Base-by-base conservation (phyloP, 1,139 yeast species). In the Nadsonia commutata region DNA sequence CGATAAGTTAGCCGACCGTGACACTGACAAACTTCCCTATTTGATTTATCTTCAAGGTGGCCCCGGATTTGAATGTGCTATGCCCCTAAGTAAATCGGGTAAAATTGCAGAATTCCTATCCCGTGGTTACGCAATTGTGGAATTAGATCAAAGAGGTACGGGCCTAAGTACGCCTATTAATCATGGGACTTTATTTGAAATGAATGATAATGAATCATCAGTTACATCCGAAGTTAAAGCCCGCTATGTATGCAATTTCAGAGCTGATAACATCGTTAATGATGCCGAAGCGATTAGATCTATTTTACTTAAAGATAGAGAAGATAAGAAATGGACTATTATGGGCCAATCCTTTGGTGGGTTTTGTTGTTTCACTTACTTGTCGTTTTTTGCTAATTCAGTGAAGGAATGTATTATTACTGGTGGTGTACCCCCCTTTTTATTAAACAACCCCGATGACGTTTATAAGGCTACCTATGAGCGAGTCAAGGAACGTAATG, bases 301-400 rank as follows among this genome's bases (percentile, higher is more conserved):
- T 17, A 48, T 51, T 1, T 58, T 74, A 41, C 48, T 70, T 7
- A 43, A 41, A 18, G 44, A 48, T 16, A 40, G 47, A 3, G 40
- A 43, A 1, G 52, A 51, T 8, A 42, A 47, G 16, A 67, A 69
- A 54, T 72, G 78, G 78, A 64, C 76, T 2, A 49, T 74, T 19
- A 53, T 70, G 39, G 80, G 80, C 5, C 80, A 74, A 51, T 70
- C 76, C 1, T 74, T 66, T 50, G 80, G 80, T 5, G 80, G 80
- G 0, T 75, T 74, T 51, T 64, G 72, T 46, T 58, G 67, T 20
- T 64, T 71, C 48, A 67, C 74, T 1, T 75, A 75, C 54, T 57
- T 72, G 27, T 72, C 79, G 1, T 60, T 61, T 43, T 45, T 40
- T 39, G 43, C 42, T 11, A 39, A 48, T 33, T 23, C 45, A 45